Evolutionary conservation across 2,329 filamentous ascomycete genomes (phyloP), one percentile per base, ranked within the genome.

Genomic region (Sphaerulina musiva): DNA sequence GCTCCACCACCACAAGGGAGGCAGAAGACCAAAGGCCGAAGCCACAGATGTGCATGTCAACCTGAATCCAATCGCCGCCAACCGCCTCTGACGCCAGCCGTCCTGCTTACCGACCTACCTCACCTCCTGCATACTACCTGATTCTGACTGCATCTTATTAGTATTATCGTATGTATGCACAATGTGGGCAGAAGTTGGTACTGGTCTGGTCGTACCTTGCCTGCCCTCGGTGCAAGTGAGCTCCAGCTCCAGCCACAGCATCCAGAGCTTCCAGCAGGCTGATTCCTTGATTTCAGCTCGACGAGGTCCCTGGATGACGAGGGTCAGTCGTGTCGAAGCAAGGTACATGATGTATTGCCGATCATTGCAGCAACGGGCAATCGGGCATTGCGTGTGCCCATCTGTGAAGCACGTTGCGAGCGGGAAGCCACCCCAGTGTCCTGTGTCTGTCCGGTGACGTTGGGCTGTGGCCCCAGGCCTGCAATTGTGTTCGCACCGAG

Each of bases 401-500:
- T 38, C 38, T 49, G 47, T 49, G 47, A 39, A 32, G 32, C 36
- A 29, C 26, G 17, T 49, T 40, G 20, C n/a, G 40, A 42, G 40
- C 40, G 8, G 8, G 6, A 17, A 42, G 40, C 40, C 14, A 23
- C 34, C 20, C 3, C 20, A 20, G 2, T 20, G 20, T 20, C 20
- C 3, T 20, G 20, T 20, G 20, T 20, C 20, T 11, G 44, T 40
- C 31, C 41, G 38, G 50, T 46, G 36, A 53, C 43, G 50, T 46
- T 34, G 38, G 4, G 43, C 83, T 58, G 87, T 83, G 0, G 91
- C 91, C 44, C 23, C 41, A 43, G 23, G 26, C 34, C 20, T 36
- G 50, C 26, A 46, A 34, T 36, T 26, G 39, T 26, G 44, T 31
- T 20, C 20, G 20, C 20, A 20, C 20, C 20, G 20, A 20, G 20